These are phyloP conservation scores for Tetrahymena thermophila DNA, from an alignment of 73 alveolate genomes.

Conservation along the genomic window DNA sequence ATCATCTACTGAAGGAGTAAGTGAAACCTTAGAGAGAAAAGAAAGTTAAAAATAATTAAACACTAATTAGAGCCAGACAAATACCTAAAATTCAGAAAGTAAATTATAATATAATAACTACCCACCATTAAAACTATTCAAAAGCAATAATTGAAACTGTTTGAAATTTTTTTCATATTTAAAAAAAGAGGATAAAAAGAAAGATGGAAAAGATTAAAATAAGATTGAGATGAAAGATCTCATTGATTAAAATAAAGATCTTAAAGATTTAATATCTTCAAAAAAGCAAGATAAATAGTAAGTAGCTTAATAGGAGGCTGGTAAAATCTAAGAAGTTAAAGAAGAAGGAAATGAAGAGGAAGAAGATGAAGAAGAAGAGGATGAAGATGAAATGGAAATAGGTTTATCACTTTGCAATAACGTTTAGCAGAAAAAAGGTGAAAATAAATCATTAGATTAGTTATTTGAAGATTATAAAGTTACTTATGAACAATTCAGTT, in stretches of 20 bases:
- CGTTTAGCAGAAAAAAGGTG: slow-evolving; percentile 5
- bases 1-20: background rate
- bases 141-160: background rate
- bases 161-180: background rate
- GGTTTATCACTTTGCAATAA: slow-evolving; percentile 40
- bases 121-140: background rate
- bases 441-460: slow-evolving; percentile 42
- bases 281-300: background rate
- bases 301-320: background rate
- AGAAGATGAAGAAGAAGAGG: slow-evolving; percentile 50
- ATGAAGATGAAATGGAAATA: slow-evolving; percentile 47
- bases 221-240: background rate
- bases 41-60: background rate
- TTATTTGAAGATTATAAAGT: slow-evolving; percentile 61
- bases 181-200: background rate
- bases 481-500: slow-evolving; percentile 52
- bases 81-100: background rate
- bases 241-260: background rate
- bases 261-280: background rate
- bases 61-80: background rate
- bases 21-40: background rate
- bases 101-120: background rate
- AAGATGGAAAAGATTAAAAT: background rate
- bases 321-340: background rate
- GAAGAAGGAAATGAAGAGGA: slow-evolving; percentile 9